Evolutionary conservation across 1,284 basidiomycete species (phyloP).

Genomic region (Cystobasidiaceae sp.): DNA sequence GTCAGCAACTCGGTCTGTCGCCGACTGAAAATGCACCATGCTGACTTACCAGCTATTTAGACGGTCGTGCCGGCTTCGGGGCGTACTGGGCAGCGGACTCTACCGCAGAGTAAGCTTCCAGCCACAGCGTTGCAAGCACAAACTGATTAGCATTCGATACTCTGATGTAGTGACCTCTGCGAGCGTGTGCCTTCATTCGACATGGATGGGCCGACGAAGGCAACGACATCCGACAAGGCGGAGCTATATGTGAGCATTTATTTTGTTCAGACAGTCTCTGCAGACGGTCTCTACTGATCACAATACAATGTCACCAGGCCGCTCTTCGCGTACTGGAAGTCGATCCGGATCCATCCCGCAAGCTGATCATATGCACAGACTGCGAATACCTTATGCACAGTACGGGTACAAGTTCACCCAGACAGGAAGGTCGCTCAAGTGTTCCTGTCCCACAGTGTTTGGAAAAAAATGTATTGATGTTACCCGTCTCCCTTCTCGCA

Average conservation of each 20-base stretch:
- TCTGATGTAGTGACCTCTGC: background rate
- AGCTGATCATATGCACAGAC: constrained; percentile 1
- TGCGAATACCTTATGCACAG: background rate
- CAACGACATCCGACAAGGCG: background rate
- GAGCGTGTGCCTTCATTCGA: background rate
- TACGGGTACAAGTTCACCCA: too few relatives aligned
- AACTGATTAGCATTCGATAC: background rate
- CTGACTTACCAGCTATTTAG: background rate
- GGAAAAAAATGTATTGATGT: too few relatives aligned
- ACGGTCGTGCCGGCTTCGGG: constrained; percentile 1
- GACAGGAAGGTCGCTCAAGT: too few relatives aligned
- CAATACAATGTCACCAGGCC: background rate
- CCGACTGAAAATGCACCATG: background rate
- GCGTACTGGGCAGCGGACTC: constrained; percentile 2
- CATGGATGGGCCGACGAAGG: too few relatives aligned
- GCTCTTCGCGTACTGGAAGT: constrained; percentile 15
- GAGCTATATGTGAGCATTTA: constrained; percentile 8
- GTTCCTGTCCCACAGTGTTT: too few relatives aligned
- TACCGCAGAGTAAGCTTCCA: background rate
- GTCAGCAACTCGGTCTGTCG: background rate
- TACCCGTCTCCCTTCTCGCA: too few relatives aligned
- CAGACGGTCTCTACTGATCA: background rate
- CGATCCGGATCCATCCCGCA: constrained; percentile 2
- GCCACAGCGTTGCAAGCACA: background rate
- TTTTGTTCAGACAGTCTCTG: background rate